Percentiles rank a stretch among this genome's conserved stretches.
These are phyloP conservation scores for Coelastrella sp. DNA, from an alignment of 139 green algal species.

Conservation along the genomic window DNA sequence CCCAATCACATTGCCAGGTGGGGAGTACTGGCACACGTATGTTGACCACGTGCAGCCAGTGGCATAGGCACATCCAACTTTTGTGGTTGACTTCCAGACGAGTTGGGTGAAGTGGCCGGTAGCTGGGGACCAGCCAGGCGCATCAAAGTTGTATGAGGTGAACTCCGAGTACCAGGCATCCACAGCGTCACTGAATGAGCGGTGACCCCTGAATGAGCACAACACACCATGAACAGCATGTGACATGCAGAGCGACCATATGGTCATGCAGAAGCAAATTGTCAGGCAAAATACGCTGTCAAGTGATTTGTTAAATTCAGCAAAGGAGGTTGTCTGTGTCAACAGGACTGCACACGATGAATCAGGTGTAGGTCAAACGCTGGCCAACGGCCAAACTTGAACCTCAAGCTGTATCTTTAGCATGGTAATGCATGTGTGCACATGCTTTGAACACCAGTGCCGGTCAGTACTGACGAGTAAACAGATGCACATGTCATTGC, in stretches of 20 bases:
- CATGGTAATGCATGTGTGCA: too few species aligned
- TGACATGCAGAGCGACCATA: background rate
- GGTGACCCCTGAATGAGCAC: constrained; percentile 9
- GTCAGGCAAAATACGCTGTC: background rate
- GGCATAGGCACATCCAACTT: constrained; percentile 44
- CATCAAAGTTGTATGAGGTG: constrained; percentile 41
- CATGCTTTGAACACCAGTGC: too few species aligned
- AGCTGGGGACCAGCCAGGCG: constrained; percentile 16
- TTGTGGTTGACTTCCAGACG: constrained; percentile 43
- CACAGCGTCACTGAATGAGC: background rate
- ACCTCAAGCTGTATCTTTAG: too few species aligned
- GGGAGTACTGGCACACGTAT: constrained; percentile 41
- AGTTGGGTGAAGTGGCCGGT: constrained; percentile 55
- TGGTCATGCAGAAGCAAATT: background rate
- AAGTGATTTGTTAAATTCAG: too few species aligned
- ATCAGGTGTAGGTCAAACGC: too few species aligned
- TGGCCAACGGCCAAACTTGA: too few species aligned
- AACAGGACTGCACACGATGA: too few species aligned
- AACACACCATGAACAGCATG: background rate
- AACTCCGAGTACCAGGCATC: constrained; percentile 38
- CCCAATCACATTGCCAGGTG: constrained; percentile 38
- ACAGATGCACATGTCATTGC: too few species aligned
- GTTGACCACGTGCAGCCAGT: constrained; percentile 6
- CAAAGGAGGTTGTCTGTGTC: too few species aligned
- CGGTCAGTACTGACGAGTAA: too few species aligned